Evolutionary conservation across 768 basidiomycete species (phyloP), one percentile per base, ranked within the genome.

Genomic region (Dentipellis fragilis): DNA sequence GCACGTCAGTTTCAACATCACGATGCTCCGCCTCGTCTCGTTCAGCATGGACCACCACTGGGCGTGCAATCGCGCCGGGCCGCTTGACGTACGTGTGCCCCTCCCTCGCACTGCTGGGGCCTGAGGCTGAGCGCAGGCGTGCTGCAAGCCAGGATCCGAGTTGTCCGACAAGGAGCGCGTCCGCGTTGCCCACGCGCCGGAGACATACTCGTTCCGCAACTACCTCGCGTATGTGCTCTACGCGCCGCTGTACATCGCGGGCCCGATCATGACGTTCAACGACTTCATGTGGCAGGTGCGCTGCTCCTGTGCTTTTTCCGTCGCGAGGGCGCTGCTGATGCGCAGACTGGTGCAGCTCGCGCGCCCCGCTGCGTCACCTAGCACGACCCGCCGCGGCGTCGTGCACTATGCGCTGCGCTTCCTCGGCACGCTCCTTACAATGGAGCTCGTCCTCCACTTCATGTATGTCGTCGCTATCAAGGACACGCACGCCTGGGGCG

Each of bases 401-500:
- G 54, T 80, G 12, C 61, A 77, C 19, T 96, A 96, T 64, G 66
- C 80, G 1, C 48, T 81, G 34, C 85, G 95, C 14, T 93, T 95
- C 67, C 49, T 85, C 4, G 65, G 74, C 47, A 85, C 80, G 57
- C 68, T 93, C 14, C 64, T 94, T 36, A 88, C 84, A 4, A 96
- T 97, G 89, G 96, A 98, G 68, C 71, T 85, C 49, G 79, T 96
- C 40, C 75, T 94, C 39, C 96, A 99, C 66, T 91, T 80, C 67
- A 96, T 97, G 88, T 93, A 96, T 63, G 87, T 96, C 29, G 92
- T 95, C 17, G 95, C 94, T 2, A 95, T 97, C 72, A 97, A 97
- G 69, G 91, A 95, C 60, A 73, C 78, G 0, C 81, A 80, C 49
- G 88, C 89, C 1, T 97, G 94, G 95, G 60, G 66, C 4, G 89